Conservation (phyloP, 768 basidiomycete genomes). For the Flagelloscypha sp. region DNA sequence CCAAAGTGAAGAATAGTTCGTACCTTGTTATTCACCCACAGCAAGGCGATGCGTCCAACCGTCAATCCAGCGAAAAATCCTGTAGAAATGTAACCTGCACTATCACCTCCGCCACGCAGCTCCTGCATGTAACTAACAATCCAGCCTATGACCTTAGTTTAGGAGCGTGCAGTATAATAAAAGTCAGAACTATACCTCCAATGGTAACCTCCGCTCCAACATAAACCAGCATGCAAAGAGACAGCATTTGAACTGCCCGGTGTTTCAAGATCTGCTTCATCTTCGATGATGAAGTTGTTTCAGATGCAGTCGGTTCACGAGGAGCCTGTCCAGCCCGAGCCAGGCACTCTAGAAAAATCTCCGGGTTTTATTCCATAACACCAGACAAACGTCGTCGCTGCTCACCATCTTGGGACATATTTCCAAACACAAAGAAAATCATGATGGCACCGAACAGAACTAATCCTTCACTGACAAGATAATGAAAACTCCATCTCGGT, state of each 20-base stretch:
- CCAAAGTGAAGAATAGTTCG: constrained; percentile 3
- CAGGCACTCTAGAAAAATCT: constrained; percentile 29
- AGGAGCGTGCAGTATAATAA: neutral
- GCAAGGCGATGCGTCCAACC: constrained; percentile 18
- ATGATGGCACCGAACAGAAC: too few relatives aligned
- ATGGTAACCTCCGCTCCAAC: constrained; percentile 36
- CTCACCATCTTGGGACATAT: constrained; percentile 41
- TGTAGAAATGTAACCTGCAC: constrained; percentile 34
- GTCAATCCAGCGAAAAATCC: constrained; percentile 31
- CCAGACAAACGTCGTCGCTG: constrained; percentile 3
- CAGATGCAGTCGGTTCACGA: too few relatives aligned
- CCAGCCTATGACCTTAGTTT: constrained; percentile 25
- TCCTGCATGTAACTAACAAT: constrained; percentile 36
- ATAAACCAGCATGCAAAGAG: constrained; percentile 32
- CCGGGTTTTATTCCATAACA: neutral
- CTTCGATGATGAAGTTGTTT: constrained; percentile 28
- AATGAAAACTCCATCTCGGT: constrained; percentile 35
- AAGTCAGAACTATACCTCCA: constrained; percentile 21
- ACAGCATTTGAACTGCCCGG: constrained; percentile 27
- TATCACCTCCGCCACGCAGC: constrained; percentile 26
- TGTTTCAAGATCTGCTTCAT: constrained; percentile 32
- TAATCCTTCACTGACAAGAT: constrained; percentile 27
- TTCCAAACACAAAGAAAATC: constrained; percentile 38
- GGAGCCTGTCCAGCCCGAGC: constrained; percentile 28
- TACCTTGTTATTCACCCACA: constrained; percentile 19